Percentiles rank a stretch among this genome's conserved stretches.
Evolutionary conservation across 73 alveolate genomes (phyloP).

Genomic region (Uronychia binucleata): DNA sequence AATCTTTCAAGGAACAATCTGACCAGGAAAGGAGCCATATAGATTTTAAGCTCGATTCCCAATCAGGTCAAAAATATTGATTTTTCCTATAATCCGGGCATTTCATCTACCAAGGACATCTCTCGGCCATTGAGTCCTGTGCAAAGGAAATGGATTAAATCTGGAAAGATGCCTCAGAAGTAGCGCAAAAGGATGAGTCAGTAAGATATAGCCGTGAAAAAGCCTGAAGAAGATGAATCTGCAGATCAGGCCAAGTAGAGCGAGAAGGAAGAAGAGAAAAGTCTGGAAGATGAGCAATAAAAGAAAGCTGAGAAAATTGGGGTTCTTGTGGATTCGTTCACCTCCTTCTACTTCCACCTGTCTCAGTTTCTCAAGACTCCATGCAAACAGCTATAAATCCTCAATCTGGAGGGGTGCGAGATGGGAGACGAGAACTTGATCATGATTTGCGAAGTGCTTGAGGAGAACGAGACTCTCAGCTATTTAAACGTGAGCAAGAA

Average conservation of each 20-base stretch:
- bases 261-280: slow-evolving; percentile 5
- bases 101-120: not conserved
- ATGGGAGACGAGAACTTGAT: not conserved
- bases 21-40: not conserved
- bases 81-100: slow-evolving; percentile 15
- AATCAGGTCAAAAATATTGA: not conserved
- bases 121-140: not conserved
- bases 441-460: not conserved
- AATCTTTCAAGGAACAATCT: slow-evolving; percentile 1
- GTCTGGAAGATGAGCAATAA: not conserved
- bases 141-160: not conserved
- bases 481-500: slow-evolving; percentile 6
- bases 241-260: not conserved
- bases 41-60: not conserved
- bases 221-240: no score
- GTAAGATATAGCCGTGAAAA: not conserved
- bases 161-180: no score
- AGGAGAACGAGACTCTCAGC: not conserved
- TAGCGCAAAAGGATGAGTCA: not conserved
- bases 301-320: slow-evolving; percentile 22
- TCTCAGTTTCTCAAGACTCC: not conserved
- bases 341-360: not conserved
- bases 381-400: not conserved
- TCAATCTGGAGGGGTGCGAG: not conserved
- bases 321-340: not conserved